Percentiles rank a stretch among this genome's conserved stretches.
phyloP scores from a whole-genome alignment of 805 yeast genomes.

The Kodamaea hsintzibuensis region DNA sequence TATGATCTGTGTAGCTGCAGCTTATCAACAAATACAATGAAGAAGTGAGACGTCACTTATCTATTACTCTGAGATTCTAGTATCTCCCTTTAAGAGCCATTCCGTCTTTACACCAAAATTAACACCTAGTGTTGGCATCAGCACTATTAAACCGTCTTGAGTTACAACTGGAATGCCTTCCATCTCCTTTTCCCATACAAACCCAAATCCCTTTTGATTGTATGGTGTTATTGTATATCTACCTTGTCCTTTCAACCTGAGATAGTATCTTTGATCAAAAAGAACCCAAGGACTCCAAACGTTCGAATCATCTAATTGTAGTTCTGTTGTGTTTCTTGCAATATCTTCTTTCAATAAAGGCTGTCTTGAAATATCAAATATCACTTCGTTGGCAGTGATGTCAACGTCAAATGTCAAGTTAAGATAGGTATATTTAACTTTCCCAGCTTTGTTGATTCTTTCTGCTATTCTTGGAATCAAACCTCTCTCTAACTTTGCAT shows the following conservation, averaged over 20 bases:
- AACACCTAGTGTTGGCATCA: slow-evolving; percentile 4
- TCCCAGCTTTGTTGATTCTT: neutral
- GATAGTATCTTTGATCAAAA: slow-evolving; percentile 45
- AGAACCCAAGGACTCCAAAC: slow-evolving; percentile 31
- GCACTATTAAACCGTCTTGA: slow-evolving; percentile 3
- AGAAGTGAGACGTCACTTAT: too few relatives aligned
- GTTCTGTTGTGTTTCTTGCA: neutral
- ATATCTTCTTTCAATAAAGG: slow-evolving; percentile 19
- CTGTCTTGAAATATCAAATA: slow-evolving; percentile 21
- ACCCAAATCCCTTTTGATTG: neutral
- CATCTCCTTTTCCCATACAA: slow-evolving; percentile 1
- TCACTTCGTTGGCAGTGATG: neutral
- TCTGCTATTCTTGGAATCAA: slow-evolving; percentile 27
- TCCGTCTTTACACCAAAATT: slow-evolving; percentile 1
- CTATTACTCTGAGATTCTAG: too few relatives aligned
- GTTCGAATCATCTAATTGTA: slow-evolving; percentile 3
- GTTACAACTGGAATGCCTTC: slow-evolving; percentile 8
- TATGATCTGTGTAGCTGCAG: too few relatives aligned
- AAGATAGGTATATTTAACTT: slow-evolving; percentile 13
- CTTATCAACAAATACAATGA: too few relatives aligned
- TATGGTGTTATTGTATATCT: slow-evolving; percentile 5
- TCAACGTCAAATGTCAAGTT: slow-evolving; percentile 22
- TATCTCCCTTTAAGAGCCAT: neutral
- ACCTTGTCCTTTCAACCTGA: slow-evolving; percentile 17
- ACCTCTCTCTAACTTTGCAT: slow-evolving; percentile 36